Evolutionary conservation across 108 stramenopile species (phyloP), one percentile per base, ranked within the genome.

Genomic region (Skeletonema grethae): DNA sequence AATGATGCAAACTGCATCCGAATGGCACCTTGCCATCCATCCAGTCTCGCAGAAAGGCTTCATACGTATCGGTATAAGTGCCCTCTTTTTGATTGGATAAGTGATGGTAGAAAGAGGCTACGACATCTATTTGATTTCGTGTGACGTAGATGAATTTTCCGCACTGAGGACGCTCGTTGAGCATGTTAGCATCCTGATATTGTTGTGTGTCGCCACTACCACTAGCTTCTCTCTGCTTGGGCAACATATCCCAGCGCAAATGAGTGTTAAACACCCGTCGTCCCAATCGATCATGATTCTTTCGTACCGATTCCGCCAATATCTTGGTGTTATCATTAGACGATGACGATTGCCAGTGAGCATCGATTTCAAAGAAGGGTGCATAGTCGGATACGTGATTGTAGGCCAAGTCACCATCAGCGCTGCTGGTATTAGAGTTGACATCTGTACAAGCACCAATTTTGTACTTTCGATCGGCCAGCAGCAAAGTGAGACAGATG

Each of bases 231-330:
- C 65, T 16, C 43, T 50, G n/a, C 45, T 80, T 73, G n/a, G 88
- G 88, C n/a, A 87, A 58, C 82, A 89, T 84, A 41, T 80, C 79
- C 77, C 84, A 84, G 4, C 63, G 67, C 20, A 92, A 67, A 75
- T 92, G 91, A 8, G 91, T 92, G 63, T 92, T 92, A 66, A 86
- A 92, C 16, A 87, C 76, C 24, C 88, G 73, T 22, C 67, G 69
- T 7, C 76, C 67, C 65, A 84, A 46, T 13, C 32, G 18, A 16
- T 61, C 63, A 32, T 85, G 84, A 55, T 76, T 78, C 15, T 53
- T 36, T 32, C 45, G 39, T 7, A 84, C 48, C 12, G 15, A 20
- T 2, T 57, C 46, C 2, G 77, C 45, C 22, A 85, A 65, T 11
- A 28, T 36, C 30, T 25, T 3, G 3, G 4, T 7, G 43, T 65